Percentiles rank a stretch among this genome's conserved stretches.
Evolutionary conservation across 306 rosid genomes (phyloP).

Genomic region (Hippophae tibetana): DNA sequence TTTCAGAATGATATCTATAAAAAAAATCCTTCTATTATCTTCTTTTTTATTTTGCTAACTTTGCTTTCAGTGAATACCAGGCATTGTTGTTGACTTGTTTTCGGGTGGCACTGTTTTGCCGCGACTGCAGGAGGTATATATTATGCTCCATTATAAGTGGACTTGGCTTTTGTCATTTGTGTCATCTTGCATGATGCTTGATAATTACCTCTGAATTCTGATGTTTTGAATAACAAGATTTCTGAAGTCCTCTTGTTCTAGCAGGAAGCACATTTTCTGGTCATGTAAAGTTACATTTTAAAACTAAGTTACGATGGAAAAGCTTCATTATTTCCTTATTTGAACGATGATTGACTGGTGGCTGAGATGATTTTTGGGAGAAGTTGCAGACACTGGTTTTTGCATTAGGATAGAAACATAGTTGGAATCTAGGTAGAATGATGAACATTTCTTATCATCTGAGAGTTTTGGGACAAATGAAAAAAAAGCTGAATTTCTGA

Average conservation of each 20-base stretch:
- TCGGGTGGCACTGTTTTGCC: conserved; percentile 68
- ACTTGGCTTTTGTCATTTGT: conserved; percentile 5
- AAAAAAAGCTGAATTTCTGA: no score
- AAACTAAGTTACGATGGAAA: no score
- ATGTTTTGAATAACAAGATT: neutral
- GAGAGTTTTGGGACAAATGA: no score
- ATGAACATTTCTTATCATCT: no score
- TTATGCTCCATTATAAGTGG: conserved; percentile 12
- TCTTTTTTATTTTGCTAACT: conserved; percentile 19
- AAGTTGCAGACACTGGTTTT: no score
- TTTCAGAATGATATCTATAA: conserved; percentile 1
- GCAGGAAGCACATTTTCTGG: neutral
- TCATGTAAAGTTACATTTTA: no score
- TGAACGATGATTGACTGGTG: no score
- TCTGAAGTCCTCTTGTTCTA: neutral
- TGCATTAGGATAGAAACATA: no score
- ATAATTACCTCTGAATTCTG: neutral
- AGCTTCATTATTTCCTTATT: no score
- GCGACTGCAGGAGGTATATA: conserved; percentile 69
- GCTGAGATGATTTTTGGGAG: no score
- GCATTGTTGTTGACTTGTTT: conserved; percentile 76
- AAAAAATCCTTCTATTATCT: conserved; percentile 6
- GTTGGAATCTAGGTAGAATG: no score
- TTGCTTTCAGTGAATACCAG: conserved; percentile 43
- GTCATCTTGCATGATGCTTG: conserved; percentile 1